phyloP scores from a whole-genome alignment of 179 eudicot species.

The Patellifolia procumbens region DNA sequence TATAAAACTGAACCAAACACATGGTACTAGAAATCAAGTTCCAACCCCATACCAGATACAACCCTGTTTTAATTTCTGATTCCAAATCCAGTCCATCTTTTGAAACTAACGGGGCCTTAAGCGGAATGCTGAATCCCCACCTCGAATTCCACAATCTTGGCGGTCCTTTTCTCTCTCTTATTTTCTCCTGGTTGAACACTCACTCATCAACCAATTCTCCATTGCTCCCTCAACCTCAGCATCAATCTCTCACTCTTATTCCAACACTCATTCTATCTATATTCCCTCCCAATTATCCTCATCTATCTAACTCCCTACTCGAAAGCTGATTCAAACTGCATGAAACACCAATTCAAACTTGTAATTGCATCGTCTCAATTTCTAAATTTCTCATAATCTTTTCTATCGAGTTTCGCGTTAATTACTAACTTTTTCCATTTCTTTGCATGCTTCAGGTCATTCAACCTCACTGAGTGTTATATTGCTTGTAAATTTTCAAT shows the following conservation, averaged over 20 bases:
- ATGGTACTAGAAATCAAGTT: too few species aligned
- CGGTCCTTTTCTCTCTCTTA: constrained; percentile 6
- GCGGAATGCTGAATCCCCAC: background rate
- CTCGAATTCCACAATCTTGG: constrained; percentile 12
- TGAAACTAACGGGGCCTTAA: too few species aligned
- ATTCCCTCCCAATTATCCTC: background rate
- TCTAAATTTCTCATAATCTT: background rate
- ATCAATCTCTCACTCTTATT: background rate
- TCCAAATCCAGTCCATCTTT: too few species aligned
- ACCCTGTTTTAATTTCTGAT: too few species aligned
- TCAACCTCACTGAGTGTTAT: background rate
- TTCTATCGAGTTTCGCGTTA: too few species aligned
- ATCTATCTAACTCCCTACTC: background rate
- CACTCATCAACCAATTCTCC: background rate
- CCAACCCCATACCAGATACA: too few species aligned
- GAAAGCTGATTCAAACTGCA: background rate
- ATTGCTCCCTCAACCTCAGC: too few species aligned
- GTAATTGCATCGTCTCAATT: background rate
- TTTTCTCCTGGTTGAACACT: background rate
- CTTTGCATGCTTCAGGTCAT: constrained; percentile 1
- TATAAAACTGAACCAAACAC: too few species aligned
- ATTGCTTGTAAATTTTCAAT: background rate
- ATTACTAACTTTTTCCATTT: background rate
- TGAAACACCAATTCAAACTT: background rate
- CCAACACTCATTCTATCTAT: too few species aligned